phyloP scores from a whole-genome alignment of 1,284 basidiomycete genomes.

The Trametes hirsuta region DNA sequence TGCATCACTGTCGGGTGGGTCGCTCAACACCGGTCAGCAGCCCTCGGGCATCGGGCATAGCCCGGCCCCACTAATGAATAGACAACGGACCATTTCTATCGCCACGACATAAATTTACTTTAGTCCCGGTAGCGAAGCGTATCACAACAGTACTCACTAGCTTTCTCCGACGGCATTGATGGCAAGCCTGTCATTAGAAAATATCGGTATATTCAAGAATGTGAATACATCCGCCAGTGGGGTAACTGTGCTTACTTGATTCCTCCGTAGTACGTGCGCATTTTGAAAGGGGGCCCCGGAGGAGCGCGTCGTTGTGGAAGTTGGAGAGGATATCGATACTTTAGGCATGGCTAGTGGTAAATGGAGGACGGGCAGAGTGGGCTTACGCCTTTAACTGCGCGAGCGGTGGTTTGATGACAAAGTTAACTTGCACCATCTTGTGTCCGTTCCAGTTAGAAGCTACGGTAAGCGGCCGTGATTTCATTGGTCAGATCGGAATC shows the following conservation, averaged over 20 bases:
- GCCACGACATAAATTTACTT: not conserved
- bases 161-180: conserved; percentile 71
- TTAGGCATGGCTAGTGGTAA: conserved; percentile 25
- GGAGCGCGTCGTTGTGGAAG: conserved; percentile 1
- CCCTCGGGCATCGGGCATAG: conserved; percentile 32
- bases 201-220: too few relatives aligned
- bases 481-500: not conserved
- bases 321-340: conserved; percentile 13
- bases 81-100: conserved; percentile 35
- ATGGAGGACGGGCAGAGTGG: not conserved
- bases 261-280: conserved; percentile 27
- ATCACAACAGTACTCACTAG: conserved; percentile 51
- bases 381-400: not conserved
- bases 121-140: not conserved
- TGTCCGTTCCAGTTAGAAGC: not conserved
- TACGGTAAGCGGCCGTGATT: not conserved
- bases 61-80: conserved; percentile 5
- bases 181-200: conserved; percentile 35
- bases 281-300: conserved; percentile 16
- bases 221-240: not conserved
- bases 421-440: not conserved
- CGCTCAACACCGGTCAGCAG: conserved; percentile 17
- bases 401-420: conserved; percentile 14
- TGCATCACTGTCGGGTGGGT: conserved; percentile 32
- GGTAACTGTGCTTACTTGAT: conserved; percentile 22